Conservation (phyloP, 495 filamentous ascomycete species). For the Daldinia grandis region DNA sequence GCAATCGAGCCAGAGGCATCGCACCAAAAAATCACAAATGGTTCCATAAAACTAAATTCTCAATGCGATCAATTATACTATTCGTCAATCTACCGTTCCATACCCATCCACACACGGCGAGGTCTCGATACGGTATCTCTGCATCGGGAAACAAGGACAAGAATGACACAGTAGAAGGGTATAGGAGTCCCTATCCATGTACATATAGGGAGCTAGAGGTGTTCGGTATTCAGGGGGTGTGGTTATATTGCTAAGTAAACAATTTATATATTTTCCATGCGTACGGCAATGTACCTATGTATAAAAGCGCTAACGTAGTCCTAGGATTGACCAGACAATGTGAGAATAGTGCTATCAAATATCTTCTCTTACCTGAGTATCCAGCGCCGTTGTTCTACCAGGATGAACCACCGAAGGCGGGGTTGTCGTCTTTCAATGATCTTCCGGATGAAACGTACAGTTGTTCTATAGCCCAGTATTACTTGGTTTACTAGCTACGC, state of each 20-base stretch:
- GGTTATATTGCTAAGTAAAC: no score
- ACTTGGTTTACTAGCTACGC: neutral
- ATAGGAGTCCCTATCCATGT: neutral
- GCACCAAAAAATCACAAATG: slow-evolving; percentile 45
- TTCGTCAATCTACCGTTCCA: neutral
- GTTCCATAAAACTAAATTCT: slow-evolving; percentile 30
- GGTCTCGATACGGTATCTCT: neutral
- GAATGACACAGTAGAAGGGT: neutral
- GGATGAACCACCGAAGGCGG: no score
- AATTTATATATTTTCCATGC: no score
- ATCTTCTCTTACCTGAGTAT: no score
- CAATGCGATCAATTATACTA: neutral
- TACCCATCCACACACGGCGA: neutral
- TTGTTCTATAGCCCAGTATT: neutral
- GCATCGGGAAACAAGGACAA: neutral
- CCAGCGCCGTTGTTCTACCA: no score
- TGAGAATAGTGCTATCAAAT: no score
- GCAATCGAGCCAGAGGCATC: slow-evolving; percentile 23
- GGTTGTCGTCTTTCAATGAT: no score
- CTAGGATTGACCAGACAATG: no score
- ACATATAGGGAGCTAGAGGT: neutral
- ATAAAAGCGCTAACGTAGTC: no score
- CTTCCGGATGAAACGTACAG: no score
- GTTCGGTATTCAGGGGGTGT: neutral
- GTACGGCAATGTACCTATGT: no score